Conservation (phyloP, 2,329 filamentous ascomycete genomes). For the Sarocladium strictum region DNA sequence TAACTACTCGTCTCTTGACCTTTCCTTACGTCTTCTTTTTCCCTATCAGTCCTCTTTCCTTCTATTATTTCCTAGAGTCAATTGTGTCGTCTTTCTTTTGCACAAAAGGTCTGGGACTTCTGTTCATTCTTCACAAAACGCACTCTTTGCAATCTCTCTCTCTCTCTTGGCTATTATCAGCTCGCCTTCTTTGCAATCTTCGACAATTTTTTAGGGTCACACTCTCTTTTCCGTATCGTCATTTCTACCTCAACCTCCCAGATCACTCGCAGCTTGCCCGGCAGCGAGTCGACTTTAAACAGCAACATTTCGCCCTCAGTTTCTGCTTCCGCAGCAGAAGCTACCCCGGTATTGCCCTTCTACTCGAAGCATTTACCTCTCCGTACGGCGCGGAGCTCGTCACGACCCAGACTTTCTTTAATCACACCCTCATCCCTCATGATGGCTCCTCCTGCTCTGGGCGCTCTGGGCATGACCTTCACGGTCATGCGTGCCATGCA, state of each 20-base stretch:
- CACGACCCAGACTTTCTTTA: constrained; percentile 37
- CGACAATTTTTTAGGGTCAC: neutral
- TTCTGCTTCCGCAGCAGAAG: constrained; percentile 16
- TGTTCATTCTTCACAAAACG: constrained; percentile 1
- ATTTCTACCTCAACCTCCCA: neutral
- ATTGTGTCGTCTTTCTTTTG: constrained; percentile 19
- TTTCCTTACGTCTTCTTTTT: constrained; percentile 16
- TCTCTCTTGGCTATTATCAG: neutral
- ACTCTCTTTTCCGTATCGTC: constrained; percentile 4
- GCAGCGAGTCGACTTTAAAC: constrained; percentile 2
- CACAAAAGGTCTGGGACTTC: constrained; percentile 18
- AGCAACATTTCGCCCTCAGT: constrained; percentile 28
- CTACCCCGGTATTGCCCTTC: constrained; percentile 25
- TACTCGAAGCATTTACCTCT: constrained; percentile 35
- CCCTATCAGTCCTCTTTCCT: constrained; percentile 13
- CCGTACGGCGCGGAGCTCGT: constrained; percentile 31
- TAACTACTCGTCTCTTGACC: constrained; percentile 13
- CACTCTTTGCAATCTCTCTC: constrained; percentile 5
- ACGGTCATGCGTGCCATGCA: constrained; percentile 67
- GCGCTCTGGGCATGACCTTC: constrained; percentile 74
- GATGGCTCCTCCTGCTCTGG: constrained; percentile 50
- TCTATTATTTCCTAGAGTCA: constrained; percentile 13
- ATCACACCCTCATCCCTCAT: constrained; percentile 28
- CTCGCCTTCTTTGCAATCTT: too few relatives aligned
- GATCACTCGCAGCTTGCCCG: neutral